Evolutionary conservation across 306 rosid genomes (phyloP).

Genomic region (Carpinus fangiana): DNA sequence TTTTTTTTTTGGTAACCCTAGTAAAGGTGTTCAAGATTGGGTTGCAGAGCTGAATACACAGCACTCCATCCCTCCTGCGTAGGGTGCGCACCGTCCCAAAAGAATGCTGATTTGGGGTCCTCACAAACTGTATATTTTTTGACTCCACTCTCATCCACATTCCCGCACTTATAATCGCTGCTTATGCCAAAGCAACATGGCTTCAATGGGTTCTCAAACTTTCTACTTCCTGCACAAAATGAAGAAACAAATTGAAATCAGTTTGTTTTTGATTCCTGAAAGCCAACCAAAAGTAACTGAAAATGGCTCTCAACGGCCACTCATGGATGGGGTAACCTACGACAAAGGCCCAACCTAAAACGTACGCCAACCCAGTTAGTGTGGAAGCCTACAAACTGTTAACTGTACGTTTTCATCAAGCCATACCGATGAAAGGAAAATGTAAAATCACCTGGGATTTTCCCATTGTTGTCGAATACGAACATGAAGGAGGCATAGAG

Average conservation of each 20-base stretch:
- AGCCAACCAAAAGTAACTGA: neutral
- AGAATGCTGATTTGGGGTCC: conserved; percentile 63
- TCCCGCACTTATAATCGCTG: conserved; percentile 56
- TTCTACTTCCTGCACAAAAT: conserved; percentile 17
- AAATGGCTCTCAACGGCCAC: neutral
- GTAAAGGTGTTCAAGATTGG: conserved; percentile 33
- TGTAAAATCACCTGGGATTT: conserved; percentile 27
- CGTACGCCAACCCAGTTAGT: neutral
- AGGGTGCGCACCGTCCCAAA: conserved; percentile 87
- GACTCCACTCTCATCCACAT: conserved; percentile 42
- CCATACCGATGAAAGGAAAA: neutral
- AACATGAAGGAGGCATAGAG: conserved; percentile 67
- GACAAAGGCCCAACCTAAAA: neutral
- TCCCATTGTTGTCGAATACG: conserved; percentile 46
- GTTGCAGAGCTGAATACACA: conserved; percentile 47
- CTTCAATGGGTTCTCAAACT: conserved; percentile 49
- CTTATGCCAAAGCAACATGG: conserved; percentile 79
- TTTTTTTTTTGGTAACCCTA: neutral
- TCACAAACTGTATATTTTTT: conserved; percentile 67
- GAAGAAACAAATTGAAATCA: neutral
- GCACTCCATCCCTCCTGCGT: conserved; percentile 84
- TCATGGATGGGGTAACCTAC: conserved; percentile 7
- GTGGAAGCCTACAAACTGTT: neutral
- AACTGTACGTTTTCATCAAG: neutral
- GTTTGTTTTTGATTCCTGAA: neutral